Percentiles rank a stretch among this genome's conserved stretches.
phyloP scores from a whole-genome alignment of 805 yeast genomes.

The Pichia nanzhaoensis region DNA sequence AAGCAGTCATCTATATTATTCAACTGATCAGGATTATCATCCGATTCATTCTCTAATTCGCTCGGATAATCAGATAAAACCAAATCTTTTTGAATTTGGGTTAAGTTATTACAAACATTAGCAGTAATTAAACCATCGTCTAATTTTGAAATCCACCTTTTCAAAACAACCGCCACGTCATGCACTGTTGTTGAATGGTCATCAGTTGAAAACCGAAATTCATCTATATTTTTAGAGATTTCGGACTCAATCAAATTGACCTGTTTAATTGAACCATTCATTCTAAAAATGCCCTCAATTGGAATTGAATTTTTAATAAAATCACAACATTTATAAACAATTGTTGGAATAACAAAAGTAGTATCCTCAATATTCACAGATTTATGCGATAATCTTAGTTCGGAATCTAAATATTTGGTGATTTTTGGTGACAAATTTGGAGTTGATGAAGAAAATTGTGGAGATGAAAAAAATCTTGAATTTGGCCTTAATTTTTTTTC shows the following conservation, averaged over 20 bases:
- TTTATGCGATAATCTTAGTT: conserved; percentile 17
- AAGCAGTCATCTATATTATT: not conserved
- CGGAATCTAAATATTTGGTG: conserved; percentile 18
- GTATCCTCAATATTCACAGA: conserved; percentile 9
- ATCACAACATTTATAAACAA: conserved; percentile 29
- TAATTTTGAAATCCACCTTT: conserved; percentile 30
- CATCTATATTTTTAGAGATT: conserved; percentile 20
- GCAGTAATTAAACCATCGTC: conserved; percentile 27
- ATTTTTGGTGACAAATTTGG: conserved; percentile 6
- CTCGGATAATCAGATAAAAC: conserved; percentile 5
- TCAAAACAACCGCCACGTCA: conserved; percentile 33
- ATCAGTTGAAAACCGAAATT: conserved; percentile 17
- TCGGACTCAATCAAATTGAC: conserved; percentile 26
- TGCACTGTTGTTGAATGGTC: conserved; percentile 22
- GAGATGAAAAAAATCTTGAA: conserved; percentile 8
- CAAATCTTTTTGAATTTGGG: not conserved
- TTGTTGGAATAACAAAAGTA: conserved; percentile 22
- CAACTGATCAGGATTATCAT: not conserved
- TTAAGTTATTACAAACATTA: conserved; percentile 14
- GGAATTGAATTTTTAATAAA: conserved; percentile 21
- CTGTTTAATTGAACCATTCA: conserved; percentile 32
- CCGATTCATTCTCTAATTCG: conserved; percentile 4
- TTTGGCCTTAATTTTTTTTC: not conserved
- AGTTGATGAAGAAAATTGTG: conserved; percentile 11
- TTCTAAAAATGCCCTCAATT: conserved; percentile 32